phyloP scores from a whole-genome alignment of 768 basidiomycete genomes.

The Inosperma sp. region DNA sequence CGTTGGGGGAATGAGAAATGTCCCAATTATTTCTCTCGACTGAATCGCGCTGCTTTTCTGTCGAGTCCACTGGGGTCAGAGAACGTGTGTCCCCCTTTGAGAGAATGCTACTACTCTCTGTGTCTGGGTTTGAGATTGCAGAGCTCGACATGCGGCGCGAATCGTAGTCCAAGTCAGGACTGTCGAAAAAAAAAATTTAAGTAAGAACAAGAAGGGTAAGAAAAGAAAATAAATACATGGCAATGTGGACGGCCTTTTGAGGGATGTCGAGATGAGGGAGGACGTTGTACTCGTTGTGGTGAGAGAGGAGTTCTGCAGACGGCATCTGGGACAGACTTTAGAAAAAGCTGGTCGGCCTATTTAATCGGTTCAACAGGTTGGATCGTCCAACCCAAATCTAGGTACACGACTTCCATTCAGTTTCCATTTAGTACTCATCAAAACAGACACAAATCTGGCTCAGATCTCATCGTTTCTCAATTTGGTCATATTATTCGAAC shows the following conservation, averaged over 20 bases:
- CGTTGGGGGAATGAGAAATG: slow-evolving; percentile 22
- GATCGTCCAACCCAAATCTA: slow-evolving; percentile 21
- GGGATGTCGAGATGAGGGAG: slow-evolving; percentile 59
- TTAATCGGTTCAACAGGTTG: slow-evolving; percentile 19
- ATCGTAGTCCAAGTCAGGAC: slow-evolving; percentile 54
- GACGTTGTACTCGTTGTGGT: slow-evolving; percentile 32
- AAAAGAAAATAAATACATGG: slow-evolving; percentile 34
- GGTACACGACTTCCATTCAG: slow-evolving; percentile 23
- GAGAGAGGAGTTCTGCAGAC: slow-evolving; percentile 40
- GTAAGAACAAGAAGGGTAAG: slow-evolving; percentile 15
- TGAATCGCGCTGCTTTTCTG: slow-evolving; percentile 46
- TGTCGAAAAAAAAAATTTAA: slow-evolving; percentile 19
- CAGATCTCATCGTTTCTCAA: slow-evolving; percentile 16
- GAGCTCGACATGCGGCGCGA: slow-evolving; percentile 75
- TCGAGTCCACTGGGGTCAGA: slow-evolving; percentile 51
- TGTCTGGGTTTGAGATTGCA: slow-evolving; percentile 62
- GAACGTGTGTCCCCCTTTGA: slow-evolving; percentile 56
- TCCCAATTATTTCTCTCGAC: slow-evolving; percentile 35
- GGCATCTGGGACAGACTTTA: slow-evolving; percentile 44
- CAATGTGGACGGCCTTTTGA: slow-evolving; percentile 49
- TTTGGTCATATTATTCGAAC: slow-evolving; percentile 12
- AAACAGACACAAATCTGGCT: slow-evolving; percentile 15
- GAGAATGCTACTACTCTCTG: slow-evolving; percentile 54
- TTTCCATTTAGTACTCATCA: slow-evolving; percentile 14
- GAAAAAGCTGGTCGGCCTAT: slow-evolving; percentile 20